Base-by-base conservation (phyloP, 2,329 filamentous ascomycete species). In the Trichoderma pleuroti region DNA sequence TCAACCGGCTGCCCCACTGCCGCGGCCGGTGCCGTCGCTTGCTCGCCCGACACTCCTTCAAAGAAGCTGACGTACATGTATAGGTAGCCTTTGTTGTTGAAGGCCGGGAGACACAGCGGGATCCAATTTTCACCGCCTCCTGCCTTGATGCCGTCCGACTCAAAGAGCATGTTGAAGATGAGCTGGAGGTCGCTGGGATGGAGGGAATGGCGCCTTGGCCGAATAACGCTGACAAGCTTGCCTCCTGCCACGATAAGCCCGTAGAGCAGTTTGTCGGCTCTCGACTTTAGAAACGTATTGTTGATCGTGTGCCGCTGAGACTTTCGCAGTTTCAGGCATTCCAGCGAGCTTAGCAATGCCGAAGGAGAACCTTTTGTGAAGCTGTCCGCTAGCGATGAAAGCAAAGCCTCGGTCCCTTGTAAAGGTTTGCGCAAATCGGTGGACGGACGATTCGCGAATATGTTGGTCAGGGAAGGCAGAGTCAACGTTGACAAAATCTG, bases 61-160 rank as follows among this genome's bases (percentile, higher is more conserved):
- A 99, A 88, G 80, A 98, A 99, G 84, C 93, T 97, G 78, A 99
- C 96, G 78, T 98, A 99, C 94, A 99, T 98, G 83, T 99, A 98
- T 1, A 99, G 86, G 78, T 97, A 99, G 30, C 96, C 97, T 65
- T 91, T 92, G 80, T 93, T 98, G 82, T 99, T 99, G 83, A 99
- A 99, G 6, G 94, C 95, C 0, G 96, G 97, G 4, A 99, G 86
- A 76, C 96, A 99, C 8, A 99, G 86, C 0, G 96, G 96, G 61
- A 98, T 95, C 96, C 96, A 99, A 76, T 95, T 98, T 81, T 99
- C 96, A 34, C 95, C 96, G 49, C 87, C 94, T 7, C 93, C 94
- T 24, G 93, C 92, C 78, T 96, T 95, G 78, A 99, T 92, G 56
- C 93, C 92, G 62, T 93, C 93, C 2, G 95, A 96, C 82, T 97